A percentile compares a stretch with the other conserved stretches of the same genome.
These are phyloP conservation scores for Apiotrichum veenhuisii DNA, from an alignment of 1,284 basidiomycete genomes.

Conservation along the genomic window DNA sequence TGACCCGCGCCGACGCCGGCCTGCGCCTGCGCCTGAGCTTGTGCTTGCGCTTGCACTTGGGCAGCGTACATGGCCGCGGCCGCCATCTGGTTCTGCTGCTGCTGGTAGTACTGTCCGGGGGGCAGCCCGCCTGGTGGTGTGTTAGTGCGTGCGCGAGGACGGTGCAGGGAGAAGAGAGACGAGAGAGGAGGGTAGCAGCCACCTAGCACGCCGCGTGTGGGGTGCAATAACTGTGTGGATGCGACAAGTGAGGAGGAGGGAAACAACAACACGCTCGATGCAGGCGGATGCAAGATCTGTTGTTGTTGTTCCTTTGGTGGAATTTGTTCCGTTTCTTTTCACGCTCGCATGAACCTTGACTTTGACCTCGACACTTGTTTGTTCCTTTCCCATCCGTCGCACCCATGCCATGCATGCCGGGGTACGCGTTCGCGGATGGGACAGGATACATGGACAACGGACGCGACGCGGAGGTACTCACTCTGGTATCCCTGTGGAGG, in stretches of 20 bases:
- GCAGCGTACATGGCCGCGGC: not conserved
- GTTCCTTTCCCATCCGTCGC: not conserved
- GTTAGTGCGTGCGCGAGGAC: not conserved
- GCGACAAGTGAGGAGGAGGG: too few relatives aligned
- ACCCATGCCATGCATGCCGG: not conserved
- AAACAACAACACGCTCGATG: too few relatives aligned
- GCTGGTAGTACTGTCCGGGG: not conserved
- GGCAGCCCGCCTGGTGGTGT: not conserved
- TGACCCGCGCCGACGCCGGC: not conserved
- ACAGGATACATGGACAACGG: not conserved
- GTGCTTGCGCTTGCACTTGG: not conserved
- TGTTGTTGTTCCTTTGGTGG: too few relatives aligned
- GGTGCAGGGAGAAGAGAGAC: not conserved
- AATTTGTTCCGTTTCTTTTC: too few relatives aligned
- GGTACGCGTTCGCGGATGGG: not conserved
- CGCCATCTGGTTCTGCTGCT: not conserved
- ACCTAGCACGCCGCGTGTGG: too few relatives aligned
- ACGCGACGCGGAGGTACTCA: not conserved
- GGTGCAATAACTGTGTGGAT: too few relatives aligned
- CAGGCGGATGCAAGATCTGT: too few relatives aligned
- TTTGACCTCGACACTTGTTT: too few relatives aligned
- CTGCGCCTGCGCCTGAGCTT: not conserved
- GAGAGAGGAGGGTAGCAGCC: not conserved
- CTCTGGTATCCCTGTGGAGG: constrained; percentile 7
- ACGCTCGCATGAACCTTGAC: too few relatives aligned